Percentiles rank a stretch among this genome's conserved stretches.
These are phyloP conservation scores for Echium plantagineum DNA, from an alignment of 257 asterid genomes.

Conservation along the genomic window DNA sequence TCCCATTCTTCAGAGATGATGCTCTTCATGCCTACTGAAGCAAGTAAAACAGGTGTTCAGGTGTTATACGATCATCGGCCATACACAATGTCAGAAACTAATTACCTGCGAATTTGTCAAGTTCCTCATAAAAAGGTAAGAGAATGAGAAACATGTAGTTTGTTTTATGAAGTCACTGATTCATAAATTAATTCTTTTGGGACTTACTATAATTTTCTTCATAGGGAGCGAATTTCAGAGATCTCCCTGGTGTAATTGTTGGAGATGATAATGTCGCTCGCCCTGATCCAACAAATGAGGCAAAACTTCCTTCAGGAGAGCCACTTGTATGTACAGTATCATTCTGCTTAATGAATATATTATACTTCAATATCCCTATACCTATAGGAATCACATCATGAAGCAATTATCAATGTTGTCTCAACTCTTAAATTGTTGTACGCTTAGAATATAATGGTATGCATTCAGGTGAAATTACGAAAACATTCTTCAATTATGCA, in stretches of 20 bases:
- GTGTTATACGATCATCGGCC: conserved; percentile 63
- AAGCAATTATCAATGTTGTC: too few species aligned
- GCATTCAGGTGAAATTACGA: too few species aligned
- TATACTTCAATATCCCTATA: too few species aligned
- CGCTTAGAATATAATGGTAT: too few species aligned
- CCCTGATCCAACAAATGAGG: conserved; percentile 39
- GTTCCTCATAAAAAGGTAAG: conserved; percentile 51
- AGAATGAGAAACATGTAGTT: conserved; percentile 2
- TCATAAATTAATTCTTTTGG: not conserved
- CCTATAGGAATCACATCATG: too few species aligned
- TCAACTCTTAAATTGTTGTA: too few species aligned
- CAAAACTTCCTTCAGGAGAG: conserved; percentile 58
- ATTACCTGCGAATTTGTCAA: conserved; percentile 49
- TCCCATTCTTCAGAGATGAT: conserved; percentile 29
- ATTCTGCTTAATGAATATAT: not conserved
- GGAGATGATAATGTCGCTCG: conserved; percentile 57
- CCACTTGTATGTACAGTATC: conserved; percentile 26
- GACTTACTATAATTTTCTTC: conserved; percentile 1
- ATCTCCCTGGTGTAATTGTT: conserved; percentile 59
- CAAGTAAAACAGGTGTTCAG: conserved; percentile 8
- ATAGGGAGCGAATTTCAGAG: conserved; percentile 73
- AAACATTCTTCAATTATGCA: too few species aligned
- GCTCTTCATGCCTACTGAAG: conserved; percentile 25
- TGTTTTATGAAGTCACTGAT: not conserved
- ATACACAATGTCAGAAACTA: conserved; percentile 28